Evolutionary conservation across 2,329 filamentous ascomycete species (phyloP), one percentile per base, ranked within the genome.

Genomic region (Rasamsonia emersonii): DNA sequence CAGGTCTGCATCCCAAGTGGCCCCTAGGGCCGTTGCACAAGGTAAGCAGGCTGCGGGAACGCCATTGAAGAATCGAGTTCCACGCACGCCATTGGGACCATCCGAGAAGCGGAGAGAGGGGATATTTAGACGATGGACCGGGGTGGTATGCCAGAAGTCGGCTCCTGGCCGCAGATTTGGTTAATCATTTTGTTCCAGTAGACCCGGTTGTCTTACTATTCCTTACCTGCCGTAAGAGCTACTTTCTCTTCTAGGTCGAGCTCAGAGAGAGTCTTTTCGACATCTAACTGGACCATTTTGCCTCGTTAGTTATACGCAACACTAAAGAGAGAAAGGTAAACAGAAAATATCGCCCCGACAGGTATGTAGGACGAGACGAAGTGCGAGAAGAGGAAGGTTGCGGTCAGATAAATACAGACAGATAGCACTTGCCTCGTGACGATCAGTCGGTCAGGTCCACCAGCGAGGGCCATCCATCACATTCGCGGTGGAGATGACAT

Each of bases 1-100:
- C 21, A 89, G 64, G 4, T 78, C 68, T 28, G 73, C 70, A 49
- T 89, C 83, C 80, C 82, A 91, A 19, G 83, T 86, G 24, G 82
- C 79, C 5, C 82, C 83, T 26, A 89, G 70, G 1, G 80, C 85
- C 35, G 85, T 77, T 35, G 82, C 82, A 44, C 82, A 88, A 5
- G 84, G 84, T 42, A 89, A 82, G 28, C 86, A 70, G 11, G 83
- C 83, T 23, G 83, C 82, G 65, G 83, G 50, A 8, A 52, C 77
- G 13, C 78, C 77, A 24, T 77, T 77, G 30, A 81, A 79, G 51
- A 81, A 82, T 11, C 76, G 71, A 2, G 74, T 76, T 10, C 79
- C 79, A 15, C 79, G 73, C 26, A 78, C 76, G 17, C 79, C 79
- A 53, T 82, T 82, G 2, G 79, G 79, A 1, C 79, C 79, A 57